Evolutionary conservation across 2,329 filamentous ascomycete species (phyloP).

Genomic region (Alternaria alternata): DNA sequence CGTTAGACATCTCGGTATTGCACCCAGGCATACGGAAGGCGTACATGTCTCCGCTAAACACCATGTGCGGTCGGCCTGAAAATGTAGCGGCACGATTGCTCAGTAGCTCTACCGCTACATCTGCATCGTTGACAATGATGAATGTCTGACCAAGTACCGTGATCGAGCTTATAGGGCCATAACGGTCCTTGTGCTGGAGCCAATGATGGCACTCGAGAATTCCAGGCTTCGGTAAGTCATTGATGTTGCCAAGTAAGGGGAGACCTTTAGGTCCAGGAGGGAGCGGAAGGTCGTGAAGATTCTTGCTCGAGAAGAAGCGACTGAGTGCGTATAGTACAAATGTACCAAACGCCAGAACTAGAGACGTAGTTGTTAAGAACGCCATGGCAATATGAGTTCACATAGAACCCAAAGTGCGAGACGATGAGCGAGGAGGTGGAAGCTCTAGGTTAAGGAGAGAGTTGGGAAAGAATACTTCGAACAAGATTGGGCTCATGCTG

Average conservation of each 20-base stretch:
- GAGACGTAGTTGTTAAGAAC: background rate
- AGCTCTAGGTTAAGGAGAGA: fast-evolving
- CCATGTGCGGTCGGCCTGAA: constrained; percentile 33
- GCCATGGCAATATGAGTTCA: background rate
- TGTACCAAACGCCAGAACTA: background rate
- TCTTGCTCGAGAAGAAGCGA: background rate
- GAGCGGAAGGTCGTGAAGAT: constrained; percentile 30
- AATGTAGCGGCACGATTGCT: constrained; percentile 29
- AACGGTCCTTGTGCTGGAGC: constrained; percentile 53
- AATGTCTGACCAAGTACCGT: constrained; percentile 41
- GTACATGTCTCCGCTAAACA: constrained; percentile 39
- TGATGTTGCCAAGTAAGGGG: constrained; percentile 61
- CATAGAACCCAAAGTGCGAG: background rate
- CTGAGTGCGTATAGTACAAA: background rate
- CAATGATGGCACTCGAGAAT: constrained; percentile 54
- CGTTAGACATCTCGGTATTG: background rate
- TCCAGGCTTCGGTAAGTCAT: constrained; percentile 56
- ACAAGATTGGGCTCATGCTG: background rate
- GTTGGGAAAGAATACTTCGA: too few relatives aligned
- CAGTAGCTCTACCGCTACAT: constrained; percentile 37
- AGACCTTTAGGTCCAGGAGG: constrained; percentile 61
- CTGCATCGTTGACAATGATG: constrained; percentile 40
- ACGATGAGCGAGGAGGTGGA: too few relatives aligned
- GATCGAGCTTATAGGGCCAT: constrained; percentile 43
- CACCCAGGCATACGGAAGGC: background rate